phyloP scores from a whole-genome alignment of 176 grass and related monocot genomes.

The Triticum timopheevii region DNA sequence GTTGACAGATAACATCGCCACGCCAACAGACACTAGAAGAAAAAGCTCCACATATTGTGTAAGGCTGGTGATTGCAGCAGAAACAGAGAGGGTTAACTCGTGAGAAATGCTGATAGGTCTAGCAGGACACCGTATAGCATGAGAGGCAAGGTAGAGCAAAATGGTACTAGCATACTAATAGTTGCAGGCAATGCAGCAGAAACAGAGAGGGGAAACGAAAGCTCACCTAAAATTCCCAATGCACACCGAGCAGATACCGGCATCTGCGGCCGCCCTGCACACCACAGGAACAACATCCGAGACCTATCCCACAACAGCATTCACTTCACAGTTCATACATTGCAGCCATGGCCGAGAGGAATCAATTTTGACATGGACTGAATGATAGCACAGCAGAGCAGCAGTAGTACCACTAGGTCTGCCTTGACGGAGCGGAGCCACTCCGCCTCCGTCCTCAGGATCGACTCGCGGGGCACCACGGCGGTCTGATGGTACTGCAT shows the following conservation, averaged over 20 bases:
- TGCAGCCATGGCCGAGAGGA: neutral
- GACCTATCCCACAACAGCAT: conserved; percentile 31
- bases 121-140: neutral
- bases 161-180: neutral
- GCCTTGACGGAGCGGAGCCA: conserved; percentile 84
- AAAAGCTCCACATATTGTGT: neutral
- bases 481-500: conserved; percentile 88
- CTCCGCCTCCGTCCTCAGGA: conserved; percentile 72
- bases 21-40: neutral
- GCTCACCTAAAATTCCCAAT: conserved; percentile 86
- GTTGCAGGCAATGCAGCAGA: conserved; percentile 12
- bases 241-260: conserved; percentile 61
- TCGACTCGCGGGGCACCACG: conserved; percentile 78
- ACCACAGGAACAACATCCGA: conserved; percentile 89
- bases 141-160: neutral
- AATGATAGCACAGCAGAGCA: neutral
- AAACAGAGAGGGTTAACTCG: neutral
- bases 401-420: conserved; percentile 62
- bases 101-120: neutral
- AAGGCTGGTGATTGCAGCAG: neutral
- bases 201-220: neutral
- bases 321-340: conserved; percentile 5
- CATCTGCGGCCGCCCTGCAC: conserved; percentile 71
- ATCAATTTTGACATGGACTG: neutral
- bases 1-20: neutral